Evolutionary conservation across 2,329 filamentous ascomycete species (phyloP).

Genomic region (Tricladium varicosporioides): DNA sequence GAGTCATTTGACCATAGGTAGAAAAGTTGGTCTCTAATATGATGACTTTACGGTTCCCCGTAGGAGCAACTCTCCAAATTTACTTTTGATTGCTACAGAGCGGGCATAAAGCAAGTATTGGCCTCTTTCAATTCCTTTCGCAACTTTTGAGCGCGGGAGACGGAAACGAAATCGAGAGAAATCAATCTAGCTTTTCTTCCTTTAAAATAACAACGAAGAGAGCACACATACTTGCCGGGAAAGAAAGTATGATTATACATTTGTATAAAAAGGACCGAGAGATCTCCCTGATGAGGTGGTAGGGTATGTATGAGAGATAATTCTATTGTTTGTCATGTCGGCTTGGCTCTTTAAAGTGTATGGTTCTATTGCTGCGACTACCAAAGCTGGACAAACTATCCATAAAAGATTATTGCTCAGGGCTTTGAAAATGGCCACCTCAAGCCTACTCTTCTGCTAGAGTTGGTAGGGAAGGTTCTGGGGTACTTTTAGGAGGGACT

Average conservation of each 20-base stretch:
- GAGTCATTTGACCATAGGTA: too few species aligned
- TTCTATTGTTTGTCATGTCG: too few species aligned
- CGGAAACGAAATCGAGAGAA: too few species aligned
- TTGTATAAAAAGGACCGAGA: background rate
- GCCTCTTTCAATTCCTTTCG: too few species aligned
- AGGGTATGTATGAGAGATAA: background rate
- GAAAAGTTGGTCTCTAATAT: too few species aligned
- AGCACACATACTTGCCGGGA: background rate
- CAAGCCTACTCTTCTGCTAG: background rate
- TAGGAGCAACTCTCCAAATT: too few species aligned
- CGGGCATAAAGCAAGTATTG: too few species aligned
- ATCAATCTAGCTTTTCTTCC: too few species aligned
- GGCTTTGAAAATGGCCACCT: background rate
- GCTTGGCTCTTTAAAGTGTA: background rate
- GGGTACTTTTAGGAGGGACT: background rate
- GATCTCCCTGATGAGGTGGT: background rate
- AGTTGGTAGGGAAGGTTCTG: background rate
- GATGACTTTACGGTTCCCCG: too few species aligned
- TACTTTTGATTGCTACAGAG: too few species aligned
- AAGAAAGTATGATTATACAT: background rate
- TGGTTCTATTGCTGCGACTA: background rate
- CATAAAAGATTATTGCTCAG: background rate
- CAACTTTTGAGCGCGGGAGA: too few species aligned
- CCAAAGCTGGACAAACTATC: background rate
- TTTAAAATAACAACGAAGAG: background rate